phyloP scores from a whole-genome alignment of 805 yeast species.

The Metschnikowia baotianmanensis region DNA sequence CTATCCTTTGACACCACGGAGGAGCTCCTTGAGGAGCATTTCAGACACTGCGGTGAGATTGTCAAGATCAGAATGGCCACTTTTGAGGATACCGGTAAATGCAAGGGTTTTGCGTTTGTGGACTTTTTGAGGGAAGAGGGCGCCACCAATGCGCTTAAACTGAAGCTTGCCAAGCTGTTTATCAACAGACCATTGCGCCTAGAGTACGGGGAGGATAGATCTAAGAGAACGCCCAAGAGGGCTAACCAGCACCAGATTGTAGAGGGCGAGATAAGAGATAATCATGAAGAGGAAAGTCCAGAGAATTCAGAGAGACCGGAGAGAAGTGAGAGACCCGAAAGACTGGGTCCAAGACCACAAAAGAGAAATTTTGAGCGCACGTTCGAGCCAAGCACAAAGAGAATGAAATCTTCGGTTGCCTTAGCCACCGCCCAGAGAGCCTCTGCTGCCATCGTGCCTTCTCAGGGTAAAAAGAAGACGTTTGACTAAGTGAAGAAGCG shows the following conservation, averaged over 20 bases:
- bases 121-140: constrained; percentile 81
- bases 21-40: constrained; percentile 72
- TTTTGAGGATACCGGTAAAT: constrained; percentile 93
- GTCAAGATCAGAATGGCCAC: constrained; percentile 90
- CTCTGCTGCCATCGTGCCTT: constrained; percentile 82
- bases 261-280: constrained; percentile 16
- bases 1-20: constrained; percentile 88
- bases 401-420: constrained; percentile 78
- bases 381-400: constrained; percentile 34
- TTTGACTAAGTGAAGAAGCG: constrained; percentile 46
- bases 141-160: constrained; percentile 78
- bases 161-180: constrained; percentile 60
- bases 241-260: constrained; percentile 25
- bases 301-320: constrained; percentile 7
- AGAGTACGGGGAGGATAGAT: constrained; percentile 95
- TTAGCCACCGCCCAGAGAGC: constrained; percentile 87
- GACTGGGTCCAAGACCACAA: constrained; percentile 14
- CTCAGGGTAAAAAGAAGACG: constrained; percentile 82
- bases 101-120: constrained; percentile 93
- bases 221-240: constrained; percentile 60
- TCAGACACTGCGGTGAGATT: constrained; percentile 90
- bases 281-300: neutral
- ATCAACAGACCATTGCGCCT: constrained; percentile 75
- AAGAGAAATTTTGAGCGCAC: constrained; percentile 15
- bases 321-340: constrained; percentile 6